Evolutionary conservation across 257 asterid genomes (phyloP).

Genomic region (Salvia hispanica): DNA sequence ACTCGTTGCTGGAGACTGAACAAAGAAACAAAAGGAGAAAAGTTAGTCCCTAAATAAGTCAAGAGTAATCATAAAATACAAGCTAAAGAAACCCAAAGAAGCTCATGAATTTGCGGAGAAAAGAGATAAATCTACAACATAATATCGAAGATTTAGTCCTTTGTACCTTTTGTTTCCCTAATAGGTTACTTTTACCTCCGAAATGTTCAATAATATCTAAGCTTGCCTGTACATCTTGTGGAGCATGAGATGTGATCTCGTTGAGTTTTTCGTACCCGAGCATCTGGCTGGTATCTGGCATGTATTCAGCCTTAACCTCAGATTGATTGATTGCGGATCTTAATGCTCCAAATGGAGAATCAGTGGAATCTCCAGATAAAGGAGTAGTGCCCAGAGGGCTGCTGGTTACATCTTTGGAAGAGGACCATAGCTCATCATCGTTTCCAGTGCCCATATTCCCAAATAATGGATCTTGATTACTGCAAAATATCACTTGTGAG

Average conservation of each 20-base stretch:
- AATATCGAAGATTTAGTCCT: conserved; percentile 31
- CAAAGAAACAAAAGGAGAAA: conserved; percentile 17
- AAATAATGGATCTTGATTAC: conserved; percentile 67
- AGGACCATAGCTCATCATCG: conserved; percentile 72
- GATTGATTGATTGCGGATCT: conserved; percentile 42
- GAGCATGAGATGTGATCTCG: conserved; percentile 41
- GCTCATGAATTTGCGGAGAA: conserved; percentile 21
- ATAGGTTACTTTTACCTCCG: conserved; percentile 53
- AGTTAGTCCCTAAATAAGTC: conserved; percentile 8
- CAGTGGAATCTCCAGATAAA: conserved; percentile 59
- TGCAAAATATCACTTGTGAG: conserved; percentile 82
- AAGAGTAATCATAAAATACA: conserved; percentile 6
- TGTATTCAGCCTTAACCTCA: conserved; percentile 47
- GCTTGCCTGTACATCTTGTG: conserved; percentile 62
- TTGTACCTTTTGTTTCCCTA: conserved; percentile 58
- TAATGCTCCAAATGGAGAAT: conserved; percentile 47
- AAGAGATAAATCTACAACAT: conserved; percentile 9
- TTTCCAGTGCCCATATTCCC: conserved; percentile 58
- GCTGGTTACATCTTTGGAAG: conserved; percentile 64
- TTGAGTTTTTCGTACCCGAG: conserved; percentile 45
- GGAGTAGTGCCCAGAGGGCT: conserved; percentile 47
- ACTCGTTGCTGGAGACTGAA: conserved; percentile 38
- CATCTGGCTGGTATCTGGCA: conserved; percentile 51
- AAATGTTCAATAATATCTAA: conserved; percentile 42
- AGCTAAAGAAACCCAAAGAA: conserved; percentile 21